Conservation (phyloP, 306 rosid species). For the Senna siamea region DNA sequence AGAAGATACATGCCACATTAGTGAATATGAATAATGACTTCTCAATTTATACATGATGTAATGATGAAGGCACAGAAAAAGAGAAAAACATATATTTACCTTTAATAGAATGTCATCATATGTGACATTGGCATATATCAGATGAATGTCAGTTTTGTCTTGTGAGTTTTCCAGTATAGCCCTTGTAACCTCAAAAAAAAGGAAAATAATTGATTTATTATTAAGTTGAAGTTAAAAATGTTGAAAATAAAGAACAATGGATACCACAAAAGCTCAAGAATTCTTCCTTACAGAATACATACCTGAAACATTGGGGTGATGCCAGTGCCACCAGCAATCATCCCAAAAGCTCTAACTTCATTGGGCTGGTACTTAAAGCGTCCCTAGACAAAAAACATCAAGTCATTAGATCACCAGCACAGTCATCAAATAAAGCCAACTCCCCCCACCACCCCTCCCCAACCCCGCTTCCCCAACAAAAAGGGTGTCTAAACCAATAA, state of each 20-base stretch:
- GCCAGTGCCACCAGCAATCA: slow-evolving; percentile 96
- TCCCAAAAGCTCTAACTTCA: slow-evolving; percentile 84
- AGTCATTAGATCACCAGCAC: background rate
- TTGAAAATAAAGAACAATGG: slow-evolving; percentile 9
- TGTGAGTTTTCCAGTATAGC: slow-evolving; percentile 79
- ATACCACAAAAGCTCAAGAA: slow-evolving; percentile 17
- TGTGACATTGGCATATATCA: slow-evolving; percentile 86
- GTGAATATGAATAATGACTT: background rate
- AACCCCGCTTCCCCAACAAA: too few relatives aligned
- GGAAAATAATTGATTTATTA: background rate
- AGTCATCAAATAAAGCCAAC: background rate
- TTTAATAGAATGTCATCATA: slow-evolving; percentile 77
- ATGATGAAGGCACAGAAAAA: background rate
- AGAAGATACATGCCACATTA: background rate
- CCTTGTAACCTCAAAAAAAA: slow-evolving; percentile 64
- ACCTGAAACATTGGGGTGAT: slow-evolving; percentile 96
- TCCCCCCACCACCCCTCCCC: background rate
- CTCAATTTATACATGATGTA: slow-evolving; percentile 33
- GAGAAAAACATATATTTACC: slow-evolving; percentile 49
- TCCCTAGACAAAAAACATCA: slow-evolving; percentile 50
- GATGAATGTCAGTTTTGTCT: slow-evolving; percentile 69
- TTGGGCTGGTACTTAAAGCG: slow-evolving; percentile 80
- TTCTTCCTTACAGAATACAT: slow-evolving; percentile 21
- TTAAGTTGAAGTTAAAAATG: slow-evolving; percentile 11
- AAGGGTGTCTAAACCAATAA: too few relatives aligned